A percentile compares a stretch with the other conserved stretches of the same genome.
Evolutionary conservation across 106 monocot species (phyloP).

Genomic region (Platanthera zijinensis): DNA sequence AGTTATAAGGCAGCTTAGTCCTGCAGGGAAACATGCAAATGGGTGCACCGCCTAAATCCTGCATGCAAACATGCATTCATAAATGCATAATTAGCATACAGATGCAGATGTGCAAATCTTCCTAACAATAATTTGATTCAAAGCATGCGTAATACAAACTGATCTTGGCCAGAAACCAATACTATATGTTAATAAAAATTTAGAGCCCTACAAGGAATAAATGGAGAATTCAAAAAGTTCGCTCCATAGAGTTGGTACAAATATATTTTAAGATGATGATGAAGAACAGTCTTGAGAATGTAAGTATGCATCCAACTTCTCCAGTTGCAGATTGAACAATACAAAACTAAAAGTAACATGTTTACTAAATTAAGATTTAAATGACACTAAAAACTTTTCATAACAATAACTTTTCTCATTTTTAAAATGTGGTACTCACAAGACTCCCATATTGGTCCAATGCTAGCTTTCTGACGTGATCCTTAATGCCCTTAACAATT

Average conservation of each 20-base stretch:
- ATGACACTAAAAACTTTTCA: slow-evolving; percentile 1
- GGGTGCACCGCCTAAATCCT: neutral
- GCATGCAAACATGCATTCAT: neutral
- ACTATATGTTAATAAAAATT: neutral
- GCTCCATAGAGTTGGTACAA: neutral
- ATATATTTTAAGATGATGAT: neutral
- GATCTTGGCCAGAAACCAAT: neutral
- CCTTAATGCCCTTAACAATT: slow-evolving; percentile 89
- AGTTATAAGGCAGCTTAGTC: no score
- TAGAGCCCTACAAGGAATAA: neutral
- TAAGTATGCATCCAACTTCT: neutral
- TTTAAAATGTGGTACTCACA: slow-evolving; percentile 36
- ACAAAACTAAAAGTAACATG: neutral
- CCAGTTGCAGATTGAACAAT: neutral
- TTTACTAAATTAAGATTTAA: neutral
- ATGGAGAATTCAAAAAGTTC: neutral
- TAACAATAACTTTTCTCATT: neutral
- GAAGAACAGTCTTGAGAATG: neutral
- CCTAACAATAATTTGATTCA: neutral
- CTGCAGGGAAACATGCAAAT: no score
- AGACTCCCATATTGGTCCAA: slow-evolving; percentile 65
- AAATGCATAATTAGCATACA: neutral
- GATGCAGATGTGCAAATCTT: neutral
- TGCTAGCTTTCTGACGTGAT: slow-evolving; percentile 59
- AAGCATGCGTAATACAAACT: neutral